Evolutionary conservation across 352 stramenopile genomes (phyloP), one percentile per base, ranked within the genome.

Genomic region (Hyaloperonospora brassicae): DNA sequence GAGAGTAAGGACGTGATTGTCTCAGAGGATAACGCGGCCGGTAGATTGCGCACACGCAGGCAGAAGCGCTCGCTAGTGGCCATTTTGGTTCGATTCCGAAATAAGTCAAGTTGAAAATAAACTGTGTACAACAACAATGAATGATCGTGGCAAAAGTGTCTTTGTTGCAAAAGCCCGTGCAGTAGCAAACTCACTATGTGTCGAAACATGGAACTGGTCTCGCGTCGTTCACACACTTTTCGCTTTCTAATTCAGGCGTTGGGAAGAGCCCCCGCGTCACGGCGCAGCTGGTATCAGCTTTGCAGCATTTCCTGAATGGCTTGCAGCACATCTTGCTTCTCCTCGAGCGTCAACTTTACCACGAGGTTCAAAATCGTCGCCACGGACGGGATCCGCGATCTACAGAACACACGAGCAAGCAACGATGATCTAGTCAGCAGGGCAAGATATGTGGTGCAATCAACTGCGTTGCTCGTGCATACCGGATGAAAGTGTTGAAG

Each of bases 401-500:
- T 89, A 52, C 14, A 42, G 36, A 13, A 14, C 25, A 47, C 2
- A 35, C 7, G 27, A 31, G 27, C 27, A 31, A 7, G 7, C 27
- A 31, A 3, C 7, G 3, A 43, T 23, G 40, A 21, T 52, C 50
- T 1, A n/a, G 46, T 61, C 31, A 65, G 53, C 12, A 23, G 1
- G 14, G 31, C 12, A 38, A 23, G 9, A 31, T 24, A 35, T 7
- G 9, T 23, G 2, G 13, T 34, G 3, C 22, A 46, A 31, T 21
- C 0, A 30, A 1, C 12, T 47, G 7, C 6, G 25, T 30, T 2
- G 8, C 24, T 31, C 43, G 27, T 50, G 44, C 74, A 35, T 69
- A 90, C 83, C 80, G 73, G 55, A 98, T 96, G 76, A 98, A 98
- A 34, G 90, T 97, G 66, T 96, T 96, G 74, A 98, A 98, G 78